Conservation (phyloP, 257 asterid genomes). For the Lycium barbarum region DNA sequence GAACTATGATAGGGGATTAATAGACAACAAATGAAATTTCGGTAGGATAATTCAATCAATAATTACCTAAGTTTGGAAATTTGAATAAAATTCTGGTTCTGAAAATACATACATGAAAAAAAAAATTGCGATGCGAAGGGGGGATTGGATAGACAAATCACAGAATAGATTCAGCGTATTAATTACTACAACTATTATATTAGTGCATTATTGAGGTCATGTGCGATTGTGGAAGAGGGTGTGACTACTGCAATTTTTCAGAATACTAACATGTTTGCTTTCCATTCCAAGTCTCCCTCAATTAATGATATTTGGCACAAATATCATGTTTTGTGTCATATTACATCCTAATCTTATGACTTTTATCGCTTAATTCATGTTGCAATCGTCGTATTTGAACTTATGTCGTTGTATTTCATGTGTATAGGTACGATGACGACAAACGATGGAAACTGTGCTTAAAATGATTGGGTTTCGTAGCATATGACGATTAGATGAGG, state of each 20-base stretch:
- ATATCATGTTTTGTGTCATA: too few species aligned
- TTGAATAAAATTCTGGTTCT: not conserved
- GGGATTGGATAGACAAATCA: not conserved
- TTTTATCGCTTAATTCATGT: not conserved
- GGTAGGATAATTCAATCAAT: not conserved
- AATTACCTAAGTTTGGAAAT: not conserved
- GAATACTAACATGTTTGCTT: not conserved
- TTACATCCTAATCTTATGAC: too few species aligned
- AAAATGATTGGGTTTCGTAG: too few species aligned
- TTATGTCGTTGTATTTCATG: too few species aligned
- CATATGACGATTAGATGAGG: too few species aligned
- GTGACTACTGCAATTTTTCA: constrained; percentile 27
- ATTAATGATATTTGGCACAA: too few species aligned
- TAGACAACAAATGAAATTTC: not conserved
- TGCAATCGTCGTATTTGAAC: too few species aligned
- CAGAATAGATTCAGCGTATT: constrained; percentile 21
- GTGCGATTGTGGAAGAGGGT: constrained; percentile 16
- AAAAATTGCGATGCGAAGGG: not conserved
- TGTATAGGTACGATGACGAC: too few species aligned
- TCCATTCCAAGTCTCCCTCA: not conserved
- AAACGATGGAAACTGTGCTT: too few species aligned
- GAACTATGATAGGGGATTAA: not conserved
- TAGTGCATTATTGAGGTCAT: constrained; percentile 30
- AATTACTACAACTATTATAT: not conserved
- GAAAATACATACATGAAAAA: not conserved